Percentiles rank a stretch among this genome's conserved stretches.
Evolutionary conservation across 2,329 filamentous ascomycete genomes (phyloP).

Genomic region (Colletotrichum gigasporum): DNA sequence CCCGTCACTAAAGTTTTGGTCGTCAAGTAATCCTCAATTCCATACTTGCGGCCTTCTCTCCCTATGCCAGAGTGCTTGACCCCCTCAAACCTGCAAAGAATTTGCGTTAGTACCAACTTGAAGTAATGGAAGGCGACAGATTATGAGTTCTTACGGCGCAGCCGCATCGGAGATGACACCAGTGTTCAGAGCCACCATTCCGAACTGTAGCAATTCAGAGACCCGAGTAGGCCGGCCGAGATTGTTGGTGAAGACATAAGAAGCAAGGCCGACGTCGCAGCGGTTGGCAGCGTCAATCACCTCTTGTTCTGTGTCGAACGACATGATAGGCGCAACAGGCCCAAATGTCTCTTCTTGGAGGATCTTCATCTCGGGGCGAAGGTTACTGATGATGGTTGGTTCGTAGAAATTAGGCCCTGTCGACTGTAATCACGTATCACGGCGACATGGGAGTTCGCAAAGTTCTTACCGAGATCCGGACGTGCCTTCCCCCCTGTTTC

Average conservation of each 20-base stretch:
- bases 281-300: conserved; percentile 68
- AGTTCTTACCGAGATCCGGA: conserved; percentile 67
- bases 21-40: conserved; percentile 44
- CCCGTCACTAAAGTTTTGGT: not conserved
- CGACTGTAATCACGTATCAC: not conserved
- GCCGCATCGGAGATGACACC: conserved; percentile 48
- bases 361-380: conserved; percentile 66
- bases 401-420: conserved; percentile 69
- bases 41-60: conserved; percentile 68
- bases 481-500: conserved; percentile 69
- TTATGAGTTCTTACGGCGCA: conserved; percentile 35
- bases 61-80: conserved; percentile 71
- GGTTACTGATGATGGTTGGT: conserved; percentile 70
- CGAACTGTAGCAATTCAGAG: conserved; percentile 73
- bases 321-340: conserved; percentile 70
- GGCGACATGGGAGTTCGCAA: not conserved
- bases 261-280: conserved; percentile 70
- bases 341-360: conserved; percentile 72
- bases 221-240: conserved; percentile 72
- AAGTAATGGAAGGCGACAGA: too few relatives aligned
- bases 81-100: conserved; percentile 59
- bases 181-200: conserved; percentile 75
- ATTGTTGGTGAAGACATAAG: conserved; percentile 75
- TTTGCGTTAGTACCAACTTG: conserved; percentile 27
- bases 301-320: conserved; percentile 73